Percentiles rank a stretch among this genome's conserved stretches.
These are phyloP conservation scores for Stagonosporopsis rhizophila DNA, from an alignment of 2,329 filamentous ascomycete species.

Conservation along the genomic window DNA sequence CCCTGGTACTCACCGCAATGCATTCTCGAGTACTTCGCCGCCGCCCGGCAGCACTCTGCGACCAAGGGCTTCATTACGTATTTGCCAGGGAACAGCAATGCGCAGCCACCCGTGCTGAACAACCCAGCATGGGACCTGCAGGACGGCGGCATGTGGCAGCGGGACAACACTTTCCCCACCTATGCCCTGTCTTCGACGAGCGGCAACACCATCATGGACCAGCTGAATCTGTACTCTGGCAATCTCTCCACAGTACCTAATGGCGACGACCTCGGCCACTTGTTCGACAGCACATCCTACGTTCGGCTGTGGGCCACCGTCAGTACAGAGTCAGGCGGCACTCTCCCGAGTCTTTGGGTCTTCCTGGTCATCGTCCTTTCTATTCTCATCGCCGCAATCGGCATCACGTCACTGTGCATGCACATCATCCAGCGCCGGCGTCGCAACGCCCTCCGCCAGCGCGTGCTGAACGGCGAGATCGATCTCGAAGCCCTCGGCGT, in stretches of 20 bases:
- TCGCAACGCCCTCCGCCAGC: slow-evolving; percentile 69
- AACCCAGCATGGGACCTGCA: slow-evolving; percentile 74
- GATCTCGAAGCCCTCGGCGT: slow-evolving; percentile 88
- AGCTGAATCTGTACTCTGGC: slow-evolving; percentile 79
- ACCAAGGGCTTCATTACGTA: slow-evolving; percentile 65
- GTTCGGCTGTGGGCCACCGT: slow-evolving; percentile 61
- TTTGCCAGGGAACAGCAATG: slow-evolving; percentile 55
- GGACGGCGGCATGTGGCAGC: slow-evolving; percentile 75
- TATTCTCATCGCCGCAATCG: slow-evolving; percentile 72
- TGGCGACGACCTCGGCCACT: slow-evolving; percentile 47
- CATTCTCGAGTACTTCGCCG: slow-evolving; percentile 72
- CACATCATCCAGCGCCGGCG: slow-evolving; percentile 77
- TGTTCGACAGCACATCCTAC: slow-evolving; percentile 52
- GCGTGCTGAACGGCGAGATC: slow-evolving; percentile 79
- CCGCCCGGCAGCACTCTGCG: slow-evolving; percentile 64
- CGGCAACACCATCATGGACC: slow-evolving; percentile 72
- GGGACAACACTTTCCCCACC: slow-evolving; percentile 75
- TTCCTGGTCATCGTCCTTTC: slow-evolving; percentile 75
- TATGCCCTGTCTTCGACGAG: slow-evolving; percentile 77
- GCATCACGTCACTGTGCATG: slow-evolving; percentile 73
- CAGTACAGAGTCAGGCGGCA: slow-evolving; percentile 60
- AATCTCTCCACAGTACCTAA: slow-evolving; percentile 64
- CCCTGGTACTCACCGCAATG: slow-evolving; percentile 84
- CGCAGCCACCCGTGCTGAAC: slow-evolving; percentile 69
- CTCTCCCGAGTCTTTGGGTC: slow-evolving; percentile 79